Evolutionary conservation across 83 land plant species (phyloP).

Genomic region (Picea abies): DNA sequence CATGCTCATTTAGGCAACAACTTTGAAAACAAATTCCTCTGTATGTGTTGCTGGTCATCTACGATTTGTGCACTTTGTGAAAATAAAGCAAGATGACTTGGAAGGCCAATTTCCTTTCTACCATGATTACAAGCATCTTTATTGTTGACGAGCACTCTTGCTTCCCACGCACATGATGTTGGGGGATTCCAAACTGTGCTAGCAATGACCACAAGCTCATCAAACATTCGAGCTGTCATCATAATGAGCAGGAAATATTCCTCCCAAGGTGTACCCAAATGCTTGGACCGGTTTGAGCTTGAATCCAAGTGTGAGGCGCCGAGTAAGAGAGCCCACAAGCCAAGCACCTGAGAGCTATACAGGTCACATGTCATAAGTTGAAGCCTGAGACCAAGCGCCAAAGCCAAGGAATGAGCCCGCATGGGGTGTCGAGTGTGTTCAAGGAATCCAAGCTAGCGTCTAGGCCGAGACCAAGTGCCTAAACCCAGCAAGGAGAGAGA

Average conservation of each 20-base stretch:
- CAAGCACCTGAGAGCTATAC: too few relatives aligned
- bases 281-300: too few relatives aligned
- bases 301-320: too few relatives aligned
- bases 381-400: too few relatives aligned
- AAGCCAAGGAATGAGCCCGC: too few relatives aligned
- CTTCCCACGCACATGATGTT: slow-evolving; percentile 66
- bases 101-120: slow-evolving; percentile 35
- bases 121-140: slow-evolving; percentile 84
- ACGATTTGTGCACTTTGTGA: not conserved
- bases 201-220: slow-evolving; percentile 96
- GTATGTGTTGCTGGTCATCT: not conserved
- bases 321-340: too few relatives aligned
- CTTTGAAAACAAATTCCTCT: not conserved
- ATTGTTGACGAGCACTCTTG: slow-evolving; percentile 86
- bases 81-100: too few relatives aligned
- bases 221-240: slow-evolving; percentile 94
- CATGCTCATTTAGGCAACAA: not conserved
- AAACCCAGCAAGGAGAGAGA: too few relatives aligned
- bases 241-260: slow-evolving; percentile 87
- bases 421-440: too few relatives aligned
- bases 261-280: slow-evolving; percentile 84
- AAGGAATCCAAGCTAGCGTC: too few relatives aligned
- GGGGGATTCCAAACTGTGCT: slow-evolving; percentile 56
- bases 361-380: too few relatives aligned
- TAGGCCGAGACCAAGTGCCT: too few relatives aligned